Evolutionary conservation across 2,329 filamentous ascomycete species (phyloP).

Genomic region (Colletotrichum kahawae): DNA sequence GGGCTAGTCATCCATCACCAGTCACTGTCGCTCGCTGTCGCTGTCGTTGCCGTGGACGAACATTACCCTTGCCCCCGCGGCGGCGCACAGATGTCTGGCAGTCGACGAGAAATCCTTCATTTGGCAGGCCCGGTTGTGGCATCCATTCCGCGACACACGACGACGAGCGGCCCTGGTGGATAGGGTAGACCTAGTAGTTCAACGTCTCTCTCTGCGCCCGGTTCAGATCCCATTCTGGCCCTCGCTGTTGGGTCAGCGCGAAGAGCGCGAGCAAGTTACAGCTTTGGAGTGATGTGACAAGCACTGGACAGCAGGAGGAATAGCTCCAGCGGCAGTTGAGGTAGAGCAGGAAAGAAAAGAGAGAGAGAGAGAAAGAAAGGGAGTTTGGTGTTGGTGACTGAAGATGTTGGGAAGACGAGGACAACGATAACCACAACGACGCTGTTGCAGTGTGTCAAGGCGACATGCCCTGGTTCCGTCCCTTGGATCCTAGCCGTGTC

Average conservation of each 20-base stretch:
- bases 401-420: not conserved
- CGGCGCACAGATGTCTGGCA: not conserved
- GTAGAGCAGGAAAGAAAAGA: not conserved
- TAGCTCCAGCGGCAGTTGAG: not conserved
- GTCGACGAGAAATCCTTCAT: not conserved
- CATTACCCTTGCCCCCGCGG: not conserved
- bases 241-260: not conserved
- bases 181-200: not conserved
- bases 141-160: not conserved
- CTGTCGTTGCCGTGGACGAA: not conserved
- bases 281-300: not conserved
- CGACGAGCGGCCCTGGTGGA: not conserved
- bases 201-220: not conserved
- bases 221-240: not conserved
- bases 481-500: not conserved
- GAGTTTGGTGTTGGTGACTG: not conserved
- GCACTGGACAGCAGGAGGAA: not conserved
- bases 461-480: not conserved
- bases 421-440: not conserved
- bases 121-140: not conserved
- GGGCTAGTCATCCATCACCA: not conserved
- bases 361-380: not conserved
- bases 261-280: not conserved
- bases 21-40: not conserved
- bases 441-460: not conserved